Evolutionary conservation across 371 early-diverging fungal genomes (phyloP).

Genomic region (Rhizoclosmatium hyalinum): DNA sequence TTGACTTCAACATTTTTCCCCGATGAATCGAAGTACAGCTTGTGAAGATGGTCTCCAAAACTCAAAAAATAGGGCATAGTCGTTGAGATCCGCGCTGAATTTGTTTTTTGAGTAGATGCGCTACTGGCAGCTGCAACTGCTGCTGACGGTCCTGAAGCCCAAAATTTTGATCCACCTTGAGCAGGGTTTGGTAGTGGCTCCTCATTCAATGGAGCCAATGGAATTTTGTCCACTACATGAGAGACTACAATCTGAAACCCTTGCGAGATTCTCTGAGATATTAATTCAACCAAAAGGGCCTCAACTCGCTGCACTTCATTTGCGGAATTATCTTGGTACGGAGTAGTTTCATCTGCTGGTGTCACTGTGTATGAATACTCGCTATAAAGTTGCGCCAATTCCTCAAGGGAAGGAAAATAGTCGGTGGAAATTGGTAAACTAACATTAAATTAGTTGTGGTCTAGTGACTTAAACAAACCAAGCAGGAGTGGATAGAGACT

Average conservation of each 20-base stretch:
- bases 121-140: conserved; percentile 12
- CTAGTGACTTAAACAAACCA: conserved; percentile 36
- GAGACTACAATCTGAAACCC: conserved; percentile 90
- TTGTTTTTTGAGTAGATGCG: not conserved
- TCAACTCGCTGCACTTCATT: conserved; percentile 55
- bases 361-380: conserved; percentile 81
- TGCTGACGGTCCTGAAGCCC: conserved; percentile 24
- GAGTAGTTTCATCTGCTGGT: conserved; percentile 64
- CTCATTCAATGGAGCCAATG: conserved; percentile 18
- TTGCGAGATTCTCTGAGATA: conserved; percentile 89
- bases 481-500: conserved; percentile 88
- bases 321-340: conserved; percentile 52
- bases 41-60: conserved; percentile 86
- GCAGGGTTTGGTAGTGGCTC: conserved; percentile 1
- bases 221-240: conserved; percentile 30
- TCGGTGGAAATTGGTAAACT: conserved; percentile 92
- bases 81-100: conserved; percentile 18
- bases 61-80: conserved; percentile 70
- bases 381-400: conserved; percentile 72
- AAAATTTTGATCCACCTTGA: conserved; percentile 21
- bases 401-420: conserved; percentile 80
- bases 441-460: not conserved
- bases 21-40: conserved; percentile 73
- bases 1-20: conserved; percentile 85
- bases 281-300: conserved; percentile 80